Evolutionary conservation across 805 yeast genomes (phyloP), one percentile per base, ranked within the genome.

Genomic region (Dipodascus geniculatus): DNA sequence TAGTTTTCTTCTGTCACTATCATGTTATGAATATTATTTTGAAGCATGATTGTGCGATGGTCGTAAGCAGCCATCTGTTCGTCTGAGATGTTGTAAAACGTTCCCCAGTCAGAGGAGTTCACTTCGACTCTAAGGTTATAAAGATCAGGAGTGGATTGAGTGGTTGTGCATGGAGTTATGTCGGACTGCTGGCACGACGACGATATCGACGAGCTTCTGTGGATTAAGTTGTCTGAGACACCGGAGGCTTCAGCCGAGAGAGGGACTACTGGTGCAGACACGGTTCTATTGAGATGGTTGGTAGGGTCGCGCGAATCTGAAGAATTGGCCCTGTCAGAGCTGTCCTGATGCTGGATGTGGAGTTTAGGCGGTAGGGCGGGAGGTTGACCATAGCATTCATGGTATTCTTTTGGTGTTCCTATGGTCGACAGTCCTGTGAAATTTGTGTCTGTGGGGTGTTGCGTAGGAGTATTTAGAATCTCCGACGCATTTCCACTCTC

Each of bases 21-120:
- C 50, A 87, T 68, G 63, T 87, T 95, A 67, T 84, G 88, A 2
- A 86, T 76, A 54, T 82, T 80, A 54, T 87, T 82, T 64, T 87
- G 96, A 3, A 38, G 19, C 20, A n/a, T 38, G 44, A 38, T 38
- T n/a, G 20, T 17, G 14, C 20, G 6, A n/a, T 14, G 44, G 20
- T 38, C 44, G 20, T 38, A 38, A n/a, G 17, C 11, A 11, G 44
- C 44, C 44, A 38, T 38, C 17, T n/a, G 6, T 38, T 38, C 44
- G 14, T 14, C 20, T 14, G 11, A 6, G 20, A 38, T 38, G 14
- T 38, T 38, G 20, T 38, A 38, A 17, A n/a, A 17, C 19, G 17
- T 17, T 38, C 20, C 44, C 44, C 44, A 38, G 20, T 38, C 44
- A 6, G 44, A 38, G 4, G 20, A n/a, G 44, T 38, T 38, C 20